Evolutionary conservation across 1,139 yeast genomes (phyloP).

Genomic region (Magnusiomyces clavatus): DNA sequence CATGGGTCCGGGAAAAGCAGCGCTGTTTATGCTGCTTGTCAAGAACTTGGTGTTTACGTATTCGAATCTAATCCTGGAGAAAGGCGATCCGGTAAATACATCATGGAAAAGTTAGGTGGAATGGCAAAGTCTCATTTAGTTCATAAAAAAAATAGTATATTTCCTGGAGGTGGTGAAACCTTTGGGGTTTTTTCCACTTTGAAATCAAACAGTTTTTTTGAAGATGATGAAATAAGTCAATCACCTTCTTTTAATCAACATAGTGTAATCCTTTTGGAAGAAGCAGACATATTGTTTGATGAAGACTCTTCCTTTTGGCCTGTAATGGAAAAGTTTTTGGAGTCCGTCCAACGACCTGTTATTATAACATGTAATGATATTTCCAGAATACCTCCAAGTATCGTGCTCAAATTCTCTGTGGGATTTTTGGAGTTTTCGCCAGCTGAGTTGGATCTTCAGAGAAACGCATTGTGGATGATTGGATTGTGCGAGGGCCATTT

Average conservation of each 20-base stretch:
- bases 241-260: slow-evolving; percentile 32
- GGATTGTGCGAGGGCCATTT: slow-evolving; percentile 34
- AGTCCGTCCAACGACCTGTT: slow-evolving; percentile 69
- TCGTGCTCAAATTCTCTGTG: slow-evolving; percentile 6
- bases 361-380: slow-evolving; percentile 63
- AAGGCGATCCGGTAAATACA: slow-evolving; percentile 63
- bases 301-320: slow-evolving; percentile 79
- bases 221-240: no score
- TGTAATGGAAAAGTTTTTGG: slow-evolving; percentile 55
- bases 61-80: slow-evolving; percentile 76
- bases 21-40: slow-evolving; percentile 60
- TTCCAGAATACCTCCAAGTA: slow-evolving; percentile 16
- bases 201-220: no score
- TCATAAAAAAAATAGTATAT: slow-evolving; percentile 30
- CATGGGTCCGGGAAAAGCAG: slow-evolving; percentile 77
- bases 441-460: slow-evolving; percentile 20
- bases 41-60: slow-evolving; percentile 60
- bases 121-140: slow-evolving; percentile 80
- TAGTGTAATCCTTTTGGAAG: slow-evolving; percentile 74
- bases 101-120: slow-evolving; percentile 60
- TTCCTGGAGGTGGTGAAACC: not conserved
- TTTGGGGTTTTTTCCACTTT: not conserved
- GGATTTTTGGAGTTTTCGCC: slow-evolving; percentile 29
- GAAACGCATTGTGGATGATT: slow-evolving; percentile 32
- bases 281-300: slow-evolving; percentile 75